phyloP scores from a whole-genome alignment of 495 filamentous ascomycete species.

The Penicillium coffeae region DNA sequence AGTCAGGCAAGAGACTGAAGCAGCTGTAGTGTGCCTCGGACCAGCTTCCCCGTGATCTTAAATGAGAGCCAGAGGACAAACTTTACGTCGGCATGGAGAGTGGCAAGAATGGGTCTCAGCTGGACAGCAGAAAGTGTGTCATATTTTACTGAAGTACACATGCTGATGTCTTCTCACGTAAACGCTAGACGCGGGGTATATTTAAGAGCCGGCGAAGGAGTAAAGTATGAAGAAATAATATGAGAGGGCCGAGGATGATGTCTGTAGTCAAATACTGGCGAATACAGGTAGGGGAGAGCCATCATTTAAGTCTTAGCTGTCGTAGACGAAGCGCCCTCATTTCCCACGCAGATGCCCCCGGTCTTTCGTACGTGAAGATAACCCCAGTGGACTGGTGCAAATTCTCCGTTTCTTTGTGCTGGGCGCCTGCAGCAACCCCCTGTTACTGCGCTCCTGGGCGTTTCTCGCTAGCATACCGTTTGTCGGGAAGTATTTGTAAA shows the following conservation, averaged over 20 bases:
- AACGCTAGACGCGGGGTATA: no score
- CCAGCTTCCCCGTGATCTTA: slow-evolving; percentile 15
- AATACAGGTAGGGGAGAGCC: no score
- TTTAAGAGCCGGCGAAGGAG: no score
- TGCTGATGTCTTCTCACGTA: neutral
- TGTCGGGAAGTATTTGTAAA: neutral
- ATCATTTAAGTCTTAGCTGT: neutral
- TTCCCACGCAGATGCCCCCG: neutral
- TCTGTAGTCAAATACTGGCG: no score
- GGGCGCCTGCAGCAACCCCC: neutral
- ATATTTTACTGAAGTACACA: neutral
- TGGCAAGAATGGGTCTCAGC: neutral
- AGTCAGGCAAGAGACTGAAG: neutral
- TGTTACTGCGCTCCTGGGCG: neutral
- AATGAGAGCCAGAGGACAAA: slow-evolving; percentile 17
- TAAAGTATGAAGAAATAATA: no score
- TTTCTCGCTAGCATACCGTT: neutral
- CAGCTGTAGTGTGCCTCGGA: neutral
- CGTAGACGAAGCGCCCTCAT: neutral
- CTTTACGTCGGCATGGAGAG: slow-evolving; percentile 6
- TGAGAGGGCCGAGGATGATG: no score
- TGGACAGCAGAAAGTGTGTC: neutral
- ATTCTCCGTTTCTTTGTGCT: slow-evolving; percentile 10
- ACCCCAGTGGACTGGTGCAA: slow-evolving; percentile 1
- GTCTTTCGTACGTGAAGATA: neutral